Evolutionary conservation across 2,329 filamentous ascomycete species (phyloP).

Genomic region (Chaetomiaceae sp.): DNA sequence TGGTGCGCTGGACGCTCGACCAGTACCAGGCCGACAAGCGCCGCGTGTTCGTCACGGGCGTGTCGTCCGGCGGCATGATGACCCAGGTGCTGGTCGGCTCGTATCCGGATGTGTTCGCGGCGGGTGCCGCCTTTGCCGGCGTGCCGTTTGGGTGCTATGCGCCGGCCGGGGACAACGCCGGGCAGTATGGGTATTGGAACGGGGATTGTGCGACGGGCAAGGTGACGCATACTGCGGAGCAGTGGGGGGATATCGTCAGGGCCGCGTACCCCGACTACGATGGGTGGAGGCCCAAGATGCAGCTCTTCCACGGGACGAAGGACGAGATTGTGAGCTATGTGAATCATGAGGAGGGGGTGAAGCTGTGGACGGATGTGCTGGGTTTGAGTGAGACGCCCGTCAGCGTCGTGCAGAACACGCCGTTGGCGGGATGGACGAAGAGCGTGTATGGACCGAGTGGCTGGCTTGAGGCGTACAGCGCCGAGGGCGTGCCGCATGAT

Average conservation of each 20-base stretch:
- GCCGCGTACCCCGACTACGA: slow-evolving; percentile 47
- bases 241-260: slow-evolving; percentile 36
- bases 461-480: slow-evolving; percentile 40
- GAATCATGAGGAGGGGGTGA: slow-evolving; percentile 52
- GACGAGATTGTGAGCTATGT: slow-evolving; percentile 49
- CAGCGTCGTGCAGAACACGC: slow-evolving; percentile 31
- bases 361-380: slow-evolving; percentile 47
- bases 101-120: slow-evolving; percentile 51
- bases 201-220: slow-evolving; percentile 47
- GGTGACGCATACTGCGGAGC: slow-evolving; percentile 33
- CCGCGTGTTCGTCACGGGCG: slow-evolving; percentile 49
- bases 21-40: slow-evolving; percentile 43
- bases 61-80: slow-evolving; percentile 54
- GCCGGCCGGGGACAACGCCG: slow-evolving; percentile 25
- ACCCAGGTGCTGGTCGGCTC: slow-evolving; percentile 48
- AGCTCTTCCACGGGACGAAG: slow-evolving; percentile 52
- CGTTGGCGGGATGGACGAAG: slow-evolving; percentile 36
- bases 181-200: slow-evolving; percentile 44
- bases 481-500: slow-evolving; percentile 36
- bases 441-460: slow-evolving; percentile 33
- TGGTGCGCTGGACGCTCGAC: slow-evolving; percentile 47
- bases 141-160: slow-evolving; percentile 49
- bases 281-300: slow-evolving; percentile 51
- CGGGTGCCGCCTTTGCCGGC: slow-evolving; percentile 43
- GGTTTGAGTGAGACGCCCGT: slow-evolving; percentile 32